These are phyloP conservation scores for Fusarium albosuccineum DNA, from an alignment of 2,329 filamentous ascomycete species.

Conservation along the genomic window DNA sequence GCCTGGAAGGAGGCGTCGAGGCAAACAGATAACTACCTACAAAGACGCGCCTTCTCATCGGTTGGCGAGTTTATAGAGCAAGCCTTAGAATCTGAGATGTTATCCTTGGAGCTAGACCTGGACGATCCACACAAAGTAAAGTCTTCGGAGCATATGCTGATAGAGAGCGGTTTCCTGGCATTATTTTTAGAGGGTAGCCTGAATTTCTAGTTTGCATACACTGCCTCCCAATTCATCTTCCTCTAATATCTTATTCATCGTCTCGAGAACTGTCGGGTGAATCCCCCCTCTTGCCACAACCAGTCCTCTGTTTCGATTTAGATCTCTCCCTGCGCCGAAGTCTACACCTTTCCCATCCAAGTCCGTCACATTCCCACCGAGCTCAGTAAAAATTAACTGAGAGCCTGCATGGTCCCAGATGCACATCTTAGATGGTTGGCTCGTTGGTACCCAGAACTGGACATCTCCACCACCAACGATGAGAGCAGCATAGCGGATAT, in stretches of 20 bases:
- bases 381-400: conserved; percentile 68
- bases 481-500: conserved; percentile 55
- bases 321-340: conserved; percentile 52
- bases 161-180: too few species aligned
- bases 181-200: too few species aligned
- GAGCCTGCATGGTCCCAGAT: conserved; percentile 70
- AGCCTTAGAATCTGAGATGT: too few species aligned
- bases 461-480: conserved; percentile 54
- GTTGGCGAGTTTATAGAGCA: too few species aligned
- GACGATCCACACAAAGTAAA: too few species aligned
- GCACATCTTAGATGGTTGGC: conserved; percentile 42
- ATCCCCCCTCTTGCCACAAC: conserved; percentile 59
- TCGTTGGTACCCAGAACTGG: conserved; percentile 50
- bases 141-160: too few species aligned
- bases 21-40: too few species aligned
- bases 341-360: conserved; percentile 53
- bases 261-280: conserved; percentile 57
- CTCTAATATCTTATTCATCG: conserved; percentile 39
- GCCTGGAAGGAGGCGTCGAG: too few species aligned
- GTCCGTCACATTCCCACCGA: conserved; percentile 67
- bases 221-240: conserved; percentile 25
- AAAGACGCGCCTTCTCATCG: too few species aligned
- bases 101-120: too few species aligned
- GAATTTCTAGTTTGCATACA: too few species aligned
- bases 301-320: conserved; percentile 52